These are phyloP conservation scores for Barbatosphaeria neglecta DNA, from an alignment of 495 filamentous ascomycete genomes.

Conservation along the genomic window DNA sequence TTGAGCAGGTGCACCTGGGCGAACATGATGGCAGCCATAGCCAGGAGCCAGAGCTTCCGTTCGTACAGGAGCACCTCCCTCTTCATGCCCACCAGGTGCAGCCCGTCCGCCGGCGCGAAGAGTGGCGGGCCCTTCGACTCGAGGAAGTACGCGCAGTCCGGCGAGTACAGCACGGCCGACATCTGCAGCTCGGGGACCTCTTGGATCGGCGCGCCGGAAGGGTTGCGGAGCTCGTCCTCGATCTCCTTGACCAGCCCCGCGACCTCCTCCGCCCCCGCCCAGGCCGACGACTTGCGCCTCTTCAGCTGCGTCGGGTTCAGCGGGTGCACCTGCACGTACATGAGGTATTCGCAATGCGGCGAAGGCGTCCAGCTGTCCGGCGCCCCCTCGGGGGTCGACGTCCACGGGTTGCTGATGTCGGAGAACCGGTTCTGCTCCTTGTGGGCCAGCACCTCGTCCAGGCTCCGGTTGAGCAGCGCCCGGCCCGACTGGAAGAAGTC, in stretches of 20 bases:
- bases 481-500: constrained; percentile 57
- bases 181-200: constrained; percentile 59
- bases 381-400: constrained; percentile 44
- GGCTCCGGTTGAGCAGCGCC: constrained; percentile 54
- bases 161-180: constrained; percentile 81
- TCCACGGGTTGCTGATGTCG: constrained; percentile 43
- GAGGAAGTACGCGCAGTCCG: constrained; percentile 87
- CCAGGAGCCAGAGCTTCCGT: constrained; percentile 55
- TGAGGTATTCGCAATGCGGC: constrained; percentile 78
- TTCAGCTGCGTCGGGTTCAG: constrained; percentile 31
- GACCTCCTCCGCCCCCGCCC: constrained; percentile 17
- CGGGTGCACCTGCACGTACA: constrained; percentile 76
- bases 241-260: constrained; percentile 47
- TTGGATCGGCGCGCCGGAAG: constrained; percentile 66
- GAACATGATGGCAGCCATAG: constrained; percentile 50
- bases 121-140: constrained; percentile 74
- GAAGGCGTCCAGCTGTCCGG: constrained; percentile 45
- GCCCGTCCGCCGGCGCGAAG: constrained; percentile 47
- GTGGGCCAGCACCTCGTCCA: constrained; percentile 52
- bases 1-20: constrained; percentile 66
- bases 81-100: constrained; percentile 69
- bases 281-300: constrained; percentile 11
- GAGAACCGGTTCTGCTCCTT: constrained; percentile 39
- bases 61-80: constrained; percentile 58
- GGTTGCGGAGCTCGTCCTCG: constrained; percentile 76